These are phyloP conservation scores for Ormosia emarginata DNA, from an alignment of 306 rosid genomes.

Conservation along the genomic window DNA sequence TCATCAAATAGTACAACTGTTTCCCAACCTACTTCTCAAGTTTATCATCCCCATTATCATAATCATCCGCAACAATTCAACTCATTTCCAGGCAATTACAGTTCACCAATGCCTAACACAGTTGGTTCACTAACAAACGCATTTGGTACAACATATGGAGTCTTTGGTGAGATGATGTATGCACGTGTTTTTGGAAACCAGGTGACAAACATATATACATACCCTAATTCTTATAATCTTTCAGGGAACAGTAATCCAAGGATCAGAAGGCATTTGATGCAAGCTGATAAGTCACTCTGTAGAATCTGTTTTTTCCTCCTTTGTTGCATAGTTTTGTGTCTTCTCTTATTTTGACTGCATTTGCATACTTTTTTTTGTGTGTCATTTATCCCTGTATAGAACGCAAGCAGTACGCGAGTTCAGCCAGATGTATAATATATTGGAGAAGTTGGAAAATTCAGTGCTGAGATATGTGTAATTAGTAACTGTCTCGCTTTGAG, in stretches of 20 bases:
- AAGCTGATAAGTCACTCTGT: conserved; percentile 65
- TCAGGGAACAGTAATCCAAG: conserved; percentile 52
- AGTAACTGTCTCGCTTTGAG: neutral
- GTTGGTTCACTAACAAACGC: conserved; percentile 33
- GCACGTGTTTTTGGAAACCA: conserved; percentile 73
- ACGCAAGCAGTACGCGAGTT: conserved; percentile 1
- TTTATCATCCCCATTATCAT: conserved; percentile 31
- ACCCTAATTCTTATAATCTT: conserved; percentile 59
- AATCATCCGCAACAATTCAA: conserved; percentile 34
- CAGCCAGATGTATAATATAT: conserved; percentile 17
- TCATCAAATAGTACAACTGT: conserved; percentile 2
- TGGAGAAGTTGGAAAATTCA: conserved; percentile 14
- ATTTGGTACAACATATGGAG: conserved; percentile 46
- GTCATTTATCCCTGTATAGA: conserved; percentile 36
- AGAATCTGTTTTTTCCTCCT: conserved; percentile 74
- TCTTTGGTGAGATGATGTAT: conserved; percentile 64
- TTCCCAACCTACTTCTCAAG: conserved; percentile 32
- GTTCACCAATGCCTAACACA: conserved; percentile 34
- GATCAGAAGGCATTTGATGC: conserved; percentile 62
- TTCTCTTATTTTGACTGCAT: conserved; percentile 54
- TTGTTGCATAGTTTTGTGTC: conserved; percentile 67
- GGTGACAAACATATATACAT: conserved; percentile 50
- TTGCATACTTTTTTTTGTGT: neutral
- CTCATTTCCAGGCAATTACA: conserved; percentile 21
- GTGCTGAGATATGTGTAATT: conserved; percentile 28